Percentiles rank a stretch among this genome's conserved stretches.
These are phyloP conservation scores for Colletotrichum sp. DNA, from an alignment of 2,329 filamentous ascomycete genomes.

Conservation along the genomic window DNA sequence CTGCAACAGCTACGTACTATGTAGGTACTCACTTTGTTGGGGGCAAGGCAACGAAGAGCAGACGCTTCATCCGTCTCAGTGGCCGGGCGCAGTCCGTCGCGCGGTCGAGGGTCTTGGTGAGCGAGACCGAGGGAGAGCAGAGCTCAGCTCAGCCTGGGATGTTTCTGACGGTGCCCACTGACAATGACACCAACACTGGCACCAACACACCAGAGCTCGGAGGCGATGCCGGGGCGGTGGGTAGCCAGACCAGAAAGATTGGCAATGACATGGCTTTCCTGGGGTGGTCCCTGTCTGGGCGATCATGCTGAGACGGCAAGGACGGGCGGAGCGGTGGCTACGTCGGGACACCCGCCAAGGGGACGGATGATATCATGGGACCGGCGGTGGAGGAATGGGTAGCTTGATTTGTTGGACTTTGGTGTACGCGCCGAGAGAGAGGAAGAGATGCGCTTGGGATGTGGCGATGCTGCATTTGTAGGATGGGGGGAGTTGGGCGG, in stretches of 20 bases:
- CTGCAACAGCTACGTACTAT: background rate
- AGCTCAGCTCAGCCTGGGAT: background rate
- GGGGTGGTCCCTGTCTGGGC: background rate
- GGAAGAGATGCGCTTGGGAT: background rate
- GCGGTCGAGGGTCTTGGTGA: background rate
- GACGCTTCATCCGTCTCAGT: background rate
- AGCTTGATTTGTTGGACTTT: background rate
- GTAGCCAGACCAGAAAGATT: background rate
- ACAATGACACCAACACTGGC: background rate
- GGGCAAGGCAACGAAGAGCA: background rate
- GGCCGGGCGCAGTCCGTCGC: background rate
- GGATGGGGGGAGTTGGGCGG: background rate
- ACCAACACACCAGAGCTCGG: background rate
- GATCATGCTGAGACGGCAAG: background rate
- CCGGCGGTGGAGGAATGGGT: background rate
- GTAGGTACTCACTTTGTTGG: background rate
- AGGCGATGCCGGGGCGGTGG: background rate
- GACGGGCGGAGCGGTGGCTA: background rate
- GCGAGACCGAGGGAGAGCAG: background rate
- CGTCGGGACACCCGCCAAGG: background rate
- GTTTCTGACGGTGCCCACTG: background rate
- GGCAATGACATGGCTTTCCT: background rate
- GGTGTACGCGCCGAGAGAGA: background rate
- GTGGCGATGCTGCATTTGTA: background rate
- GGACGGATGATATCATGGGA: conserved; percentile 4